Conservation (phyloP, 495 filamentous ascomycete genomes). For the Penicillium dipodomyicola region DNA sequence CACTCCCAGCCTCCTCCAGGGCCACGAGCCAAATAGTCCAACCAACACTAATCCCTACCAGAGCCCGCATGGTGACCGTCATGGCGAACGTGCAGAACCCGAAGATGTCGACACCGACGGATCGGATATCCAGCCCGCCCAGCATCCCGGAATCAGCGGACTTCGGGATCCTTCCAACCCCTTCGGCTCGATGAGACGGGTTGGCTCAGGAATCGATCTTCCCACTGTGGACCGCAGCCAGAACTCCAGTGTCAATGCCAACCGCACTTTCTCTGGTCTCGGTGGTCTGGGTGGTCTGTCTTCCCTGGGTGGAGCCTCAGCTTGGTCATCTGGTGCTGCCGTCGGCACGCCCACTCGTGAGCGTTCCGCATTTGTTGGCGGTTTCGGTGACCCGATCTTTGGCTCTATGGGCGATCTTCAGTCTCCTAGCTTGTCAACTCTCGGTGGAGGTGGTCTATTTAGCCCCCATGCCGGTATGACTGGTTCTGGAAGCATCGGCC, state of each 20-base stretch:
- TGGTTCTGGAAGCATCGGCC: conserved; percentile 55
- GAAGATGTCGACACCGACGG: conserved; percentile 62
- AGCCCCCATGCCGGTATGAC: conserved; percentile 48
- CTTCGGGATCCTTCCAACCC: conserved; percentile 50
- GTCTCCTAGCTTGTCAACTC: conserved; percentile 66
- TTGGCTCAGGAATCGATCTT: conserved; percentile 59
- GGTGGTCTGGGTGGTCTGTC: conserved; percentile 60
- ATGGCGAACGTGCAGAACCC: conserved; percentile 43
- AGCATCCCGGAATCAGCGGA: conserved; percentile 57
- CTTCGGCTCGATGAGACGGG: conserved; percentile 49
- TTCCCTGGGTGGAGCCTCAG: conserved; percentile 55
- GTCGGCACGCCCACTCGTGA: conserved; percentile 75
- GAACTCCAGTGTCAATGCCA: conserved; percentile 76
- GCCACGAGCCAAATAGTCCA: conserved; percentile 75
- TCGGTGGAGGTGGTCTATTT: conserved; percentile 56
- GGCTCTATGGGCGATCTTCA: conserved; percentile 68
- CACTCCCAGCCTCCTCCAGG: conserved; percentile 53
- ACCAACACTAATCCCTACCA: conserved; percentile 98
- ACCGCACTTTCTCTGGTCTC: conserved; percentile 65
- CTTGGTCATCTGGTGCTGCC: conserved; percentile 64
- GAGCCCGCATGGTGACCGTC: conserved; percentile 81
- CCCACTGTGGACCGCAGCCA: conserved; percentile 75
- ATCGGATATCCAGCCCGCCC: conserved; percentile 53
- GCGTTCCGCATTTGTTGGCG: conserved; percentile 56
- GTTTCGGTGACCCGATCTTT: conserved; percentile 75